phyloP scores from a whole-genome alignment of 192 early-diverging fungal species.

The Rhizophagus prolifer region DNA sequence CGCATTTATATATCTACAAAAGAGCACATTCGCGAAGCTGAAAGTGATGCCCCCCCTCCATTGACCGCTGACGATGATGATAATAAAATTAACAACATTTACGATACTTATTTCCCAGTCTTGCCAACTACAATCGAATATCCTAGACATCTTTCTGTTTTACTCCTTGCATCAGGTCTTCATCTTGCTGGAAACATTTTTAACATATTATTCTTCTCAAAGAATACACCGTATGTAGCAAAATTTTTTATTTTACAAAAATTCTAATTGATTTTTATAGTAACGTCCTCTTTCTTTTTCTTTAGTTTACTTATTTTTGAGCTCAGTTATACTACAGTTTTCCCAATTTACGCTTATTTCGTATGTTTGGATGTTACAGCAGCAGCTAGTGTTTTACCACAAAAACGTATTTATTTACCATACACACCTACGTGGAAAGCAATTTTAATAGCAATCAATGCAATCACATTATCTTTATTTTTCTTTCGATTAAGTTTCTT shows the following conservation, averaged over 20 bases:
- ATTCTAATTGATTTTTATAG: background rate
- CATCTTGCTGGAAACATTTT: background rate
- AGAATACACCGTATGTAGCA: background rate
- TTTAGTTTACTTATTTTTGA: background rate
- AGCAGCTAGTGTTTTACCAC: background rate
- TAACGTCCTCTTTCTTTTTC: background rate
- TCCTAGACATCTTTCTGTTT: background rate
- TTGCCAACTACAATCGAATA: background rate
- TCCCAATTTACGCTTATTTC: constrained; percentile 1
- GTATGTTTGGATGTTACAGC: background rate
- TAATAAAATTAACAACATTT: background rate
- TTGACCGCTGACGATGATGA: background rate
- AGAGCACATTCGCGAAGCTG: background rate
- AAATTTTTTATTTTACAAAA: background rate
- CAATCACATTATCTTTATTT: background rate
- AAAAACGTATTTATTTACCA: constrained; percentile 22
- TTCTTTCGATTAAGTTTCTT: background rate
- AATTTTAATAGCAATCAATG: background rate
- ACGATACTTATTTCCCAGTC: too few relatives aligned
- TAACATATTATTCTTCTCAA: background rate
- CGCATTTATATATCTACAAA: background rate
- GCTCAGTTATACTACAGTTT: background rate
- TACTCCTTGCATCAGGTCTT: background rate
- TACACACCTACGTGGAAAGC: background rate
- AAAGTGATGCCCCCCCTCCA: background rate